These are phyloP conservation scores for Acanthamoeba triangularis DNA, from an alignment of 208 protist species.

Conservation along the genomic window DNA sequence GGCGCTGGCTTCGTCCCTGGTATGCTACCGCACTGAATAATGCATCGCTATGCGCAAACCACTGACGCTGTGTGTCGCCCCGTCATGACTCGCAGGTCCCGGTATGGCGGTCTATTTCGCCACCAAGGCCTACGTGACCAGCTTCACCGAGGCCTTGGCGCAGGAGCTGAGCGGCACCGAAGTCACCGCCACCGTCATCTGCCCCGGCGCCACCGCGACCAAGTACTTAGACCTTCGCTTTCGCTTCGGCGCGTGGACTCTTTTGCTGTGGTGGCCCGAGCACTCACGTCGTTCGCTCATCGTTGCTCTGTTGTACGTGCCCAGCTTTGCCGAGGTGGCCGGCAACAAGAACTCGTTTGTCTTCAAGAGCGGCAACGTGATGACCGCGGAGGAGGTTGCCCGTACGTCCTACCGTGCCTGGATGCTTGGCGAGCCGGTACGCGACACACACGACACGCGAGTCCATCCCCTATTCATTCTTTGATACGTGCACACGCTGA, in stretches of 20 bases:
- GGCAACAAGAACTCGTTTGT: constrained; percentile 6
- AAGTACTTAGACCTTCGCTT: neutral
- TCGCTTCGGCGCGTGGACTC: neutral
- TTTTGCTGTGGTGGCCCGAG: neutral
- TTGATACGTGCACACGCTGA: neutral
- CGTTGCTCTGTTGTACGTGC: neutral
- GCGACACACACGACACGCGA: neutral
- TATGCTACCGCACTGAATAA: neutral
- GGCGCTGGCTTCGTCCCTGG: constrained; percentile 21
- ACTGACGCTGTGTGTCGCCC: neutral
- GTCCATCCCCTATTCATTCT: neutral
- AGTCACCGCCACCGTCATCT: constrained; percentile 7
- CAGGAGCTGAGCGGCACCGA: constrained; percentile 40
- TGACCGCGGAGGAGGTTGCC: constrained; percentile 17
- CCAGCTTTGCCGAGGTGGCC: constrained; percentile 47
- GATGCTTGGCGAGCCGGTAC: constrained; percentile 56
- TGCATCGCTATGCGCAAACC: neutral
- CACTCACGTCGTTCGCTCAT: neutral
- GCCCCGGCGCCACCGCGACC: constrained; percentile 31
- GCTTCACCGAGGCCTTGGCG: constrained; percentile 42
- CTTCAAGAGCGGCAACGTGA: neutral
- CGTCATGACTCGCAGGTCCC: neutral
- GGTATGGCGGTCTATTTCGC: constrained; percentile 58
- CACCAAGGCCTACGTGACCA: constrained; percentile 56
- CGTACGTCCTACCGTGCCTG: constrained; percentile 21